These are phyloP conservation scores for Penicillium goetzii DNA, from an alignment of 495 filamentous ascomycete species.

Conservation along the genomic window DNA sequence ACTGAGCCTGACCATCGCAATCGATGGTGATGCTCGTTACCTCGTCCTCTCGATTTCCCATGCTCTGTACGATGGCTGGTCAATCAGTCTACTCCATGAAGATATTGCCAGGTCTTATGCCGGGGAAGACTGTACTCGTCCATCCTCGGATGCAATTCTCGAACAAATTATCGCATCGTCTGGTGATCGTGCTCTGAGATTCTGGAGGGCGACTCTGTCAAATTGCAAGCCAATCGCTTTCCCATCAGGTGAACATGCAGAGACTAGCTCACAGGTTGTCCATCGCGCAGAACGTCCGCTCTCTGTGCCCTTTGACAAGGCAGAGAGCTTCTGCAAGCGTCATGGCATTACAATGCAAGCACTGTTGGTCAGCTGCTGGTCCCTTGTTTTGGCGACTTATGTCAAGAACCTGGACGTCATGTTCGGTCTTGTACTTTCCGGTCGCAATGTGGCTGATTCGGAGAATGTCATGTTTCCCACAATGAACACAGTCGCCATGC, in stretches of 20 bases:
- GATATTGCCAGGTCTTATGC: conserved; percentile 50
- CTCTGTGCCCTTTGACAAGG: conserved; percentile 40
- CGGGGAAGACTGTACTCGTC: conserved; percentile 29
- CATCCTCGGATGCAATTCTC: conserved; percentile 35
- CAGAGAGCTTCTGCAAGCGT: conserved; percentile 50
- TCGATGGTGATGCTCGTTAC: conserved; percentile 28
- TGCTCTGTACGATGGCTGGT: conserved; percentile 85
- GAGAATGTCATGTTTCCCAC: conserved; percentile 79
- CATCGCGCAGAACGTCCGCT: conserved; percentile 33
- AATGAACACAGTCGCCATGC: conserved; percentile 83
- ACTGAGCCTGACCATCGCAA: conserved; percentile 21
- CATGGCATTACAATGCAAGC: conserved; percentile 77
- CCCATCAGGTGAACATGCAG: conserved; percentile 17
- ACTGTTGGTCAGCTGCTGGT: conserved; percentile 69
- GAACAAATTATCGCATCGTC: conserved; percentile 34
- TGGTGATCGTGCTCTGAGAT: conserved; percentile 31
- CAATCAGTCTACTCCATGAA: conserved; percentile 69
- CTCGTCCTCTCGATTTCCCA: conserved; percentile 66
- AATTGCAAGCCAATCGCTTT: conserved; percentile 33
- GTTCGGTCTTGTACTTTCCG: conserved; percentile 76
- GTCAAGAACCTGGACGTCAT: conserved; percentile 67
- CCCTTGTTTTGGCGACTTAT: conserved; percentile 64
- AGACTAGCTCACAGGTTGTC: conserved; percentile 34
- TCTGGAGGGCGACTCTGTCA: conserved; percentile 45
- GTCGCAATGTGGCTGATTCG: conserved; percentile 64